Conservation (phyloP, 495 filamentous ascomycete species). For the Barbatosphaeria neglecta region DNA sequence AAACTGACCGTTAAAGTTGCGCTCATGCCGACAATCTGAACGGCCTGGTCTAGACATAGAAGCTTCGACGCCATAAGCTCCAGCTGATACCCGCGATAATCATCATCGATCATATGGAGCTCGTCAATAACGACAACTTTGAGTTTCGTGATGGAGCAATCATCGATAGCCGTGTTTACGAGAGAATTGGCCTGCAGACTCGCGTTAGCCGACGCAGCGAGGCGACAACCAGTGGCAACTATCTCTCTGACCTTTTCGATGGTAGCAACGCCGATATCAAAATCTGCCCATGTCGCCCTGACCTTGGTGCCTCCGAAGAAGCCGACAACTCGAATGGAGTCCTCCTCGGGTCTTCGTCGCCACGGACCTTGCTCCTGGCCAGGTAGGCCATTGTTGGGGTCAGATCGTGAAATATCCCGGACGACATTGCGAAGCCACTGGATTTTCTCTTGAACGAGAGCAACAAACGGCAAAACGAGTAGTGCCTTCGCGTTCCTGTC, state of each 20-base stretch:
- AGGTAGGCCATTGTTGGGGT: slow-evolving; percentile 9
- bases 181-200: slow-evolving; percentile 58
- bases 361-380: slow-evolving; percentile 17
- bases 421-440: slow-evolving; percentile 64
- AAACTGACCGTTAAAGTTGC: slow-evolving; percentile 57
- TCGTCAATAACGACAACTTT: slow-evolving; percentile 67
- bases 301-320: slow-evolving; percentile 65
- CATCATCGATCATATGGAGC: slow-evolving; percentile 73
- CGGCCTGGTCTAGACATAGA: slow-evolving; percentile 51
- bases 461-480: slow-evolving; percentile 71
- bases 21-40: slow-evolving; percentile 77
- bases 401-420: slow-evolving; percentile 44
- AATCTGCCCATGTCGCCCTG: slow-evolving; percentile 56
- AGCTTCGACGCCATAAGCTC: slow-evolving; percentile 75
- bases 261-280: slow-evolving; percentile 72
- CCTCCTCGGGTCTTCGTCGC: slow-evolving; percentile 32
- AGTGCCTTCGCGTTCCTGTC: slow-evolving; percentile 58
- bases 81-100: slow-evolving; percentile 66
- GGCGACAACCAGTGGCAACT: not conserved
- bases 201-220: slow-evolving; percentile 7
- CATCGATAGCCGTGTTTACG: slow-evolving; percentile 63
- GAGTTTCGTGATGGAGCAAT: slow-evolving; percentile 53
- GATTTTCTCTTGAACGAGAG: slow-evolving; percentile 73
- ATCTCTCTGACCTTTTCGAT: slow-evolving; percentile 62
- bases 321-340: slow-evolving; percentile 50